A percentile compares a stretch with the other conserved stretches of the same genome.
These are phyloP conservation scores for Penicillium sp. DNA, from an alignment of 2,329 filamentous ascomycete species.

Conservation along the genomic window DNA sequence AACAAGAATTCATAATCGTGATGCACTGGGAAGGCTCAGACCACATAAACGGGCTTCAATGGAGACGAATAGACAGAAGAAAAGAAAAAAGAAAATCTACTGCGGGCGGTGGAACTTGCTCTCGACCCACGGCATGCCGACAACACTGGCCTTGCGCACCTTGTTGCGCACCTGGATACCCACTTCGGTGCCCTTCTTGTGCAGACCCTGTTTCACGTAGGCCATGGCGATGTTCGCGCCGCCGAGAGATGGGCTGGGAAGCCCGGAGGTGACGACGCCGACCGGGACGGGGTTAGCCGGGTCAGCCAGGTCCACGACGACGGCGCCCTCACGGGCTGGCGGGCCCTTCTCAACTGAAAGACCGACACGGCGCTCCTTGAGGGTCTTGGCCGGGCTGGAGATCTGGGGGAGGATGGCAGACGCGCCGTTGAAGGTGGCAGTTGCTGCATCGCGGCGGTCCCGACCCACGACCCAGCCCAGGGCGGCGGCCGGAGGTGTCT, in stretches of 20 bases:
- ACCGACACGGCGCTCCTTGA: conserved; percentile 72
- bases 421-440: conserved; percentile 79
- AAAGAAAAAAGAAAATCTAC: too few species aligned
- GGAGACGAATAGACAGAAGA: too few species aligned
- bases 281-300: conserved; percentile 56
- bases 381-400: conserved; percentile 52
- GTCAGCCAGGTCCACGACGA: conserved; percentile 61
- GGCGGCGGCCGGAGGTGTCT: conserved; percentile 64
- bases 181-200: conserved; percentile 81
- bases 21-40: too few species aligned
- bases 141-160: conserved; percentile 68
- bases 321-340: conserved; percentile 83
- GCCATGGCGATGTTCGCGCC: conserved; percentile 93
- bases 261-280: conserved; percentile 82
- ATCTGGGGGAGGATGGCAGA: conserved; percentile 75
- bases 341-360: conserved; percentile 74
- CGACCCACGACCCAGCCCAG: conserved; percentile 82
- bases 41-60: too few species aligned
- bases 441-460: conserved; percentile 58
- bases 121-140: conserved; percentile 85
- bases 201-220: conserved; percentile 75
- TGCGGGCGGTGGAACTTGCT: conserved; percentile 65
- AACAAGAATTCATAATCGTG: too few species aligned
- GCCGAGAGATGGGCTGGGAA: conserved; percentile 78
- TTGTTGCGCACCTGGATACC: conserved; percentile 74